Evolutionary conservation across 1,139 yeast species (phyloP).

Genomic region (Pichia sp.): DNA sequence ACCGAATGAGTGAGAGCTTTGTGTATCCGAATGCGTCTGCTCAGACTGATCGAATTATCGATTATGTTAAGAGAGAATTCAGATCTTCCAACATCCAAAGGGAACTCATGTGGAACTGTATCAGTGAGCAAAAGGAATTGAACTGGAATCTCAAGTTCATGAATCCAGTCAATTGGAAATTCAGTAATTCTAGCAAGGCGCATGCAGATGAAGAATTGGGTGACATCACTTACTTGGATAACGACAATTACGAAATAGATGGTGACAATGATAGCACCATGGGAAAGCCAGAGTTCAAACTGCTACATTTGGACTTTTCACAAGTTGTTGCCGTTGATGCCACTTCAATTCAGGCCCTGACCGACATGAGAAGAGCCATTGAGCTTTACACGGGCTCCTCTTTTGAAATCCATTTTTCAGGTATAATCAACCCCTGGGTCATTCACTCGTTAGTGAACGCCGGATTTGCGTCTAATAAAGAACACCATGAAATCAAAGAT

Average conservation of each 20-base stretch:
- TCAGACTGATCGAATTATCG: slow-evolving; percentile 63
- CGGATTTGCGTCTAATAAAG: slow-evolving; percentile 29
- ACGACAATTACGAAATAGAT: background rate
- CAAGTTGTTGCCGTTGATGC: slow-evolving; percentile 69
- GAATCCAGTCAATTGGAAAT: background rate
- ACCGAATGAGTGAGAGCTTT: slow-evolving; percentile 74
- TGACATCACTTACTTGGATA: background rate
- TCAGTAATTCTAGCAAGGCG: no score
- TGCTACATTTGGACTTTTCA: slow-evolving; percentile 74
- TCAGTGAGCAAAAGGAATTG: slow-evolving; percentile 2
- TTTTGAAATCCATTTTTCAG: slow-evolving; percentile 84
- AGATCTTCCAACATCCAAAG: slow-evolving; percentile 58
- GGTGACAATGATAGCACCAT: background rate
- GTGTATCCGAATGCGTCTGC: slow-evolving; percentile 74
- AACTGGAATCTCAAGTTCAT: slow-evolving; percentile 6
- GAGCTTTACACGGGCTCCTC: slow-evolving; percentile 71
- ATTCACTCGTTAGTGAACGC: slow-evolving; percentile 66
- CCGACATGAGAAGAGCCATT: slow-evolving; percentile 67
- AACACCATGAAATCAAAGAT: background rate
- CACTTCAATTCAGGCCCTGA: slow-evolving; percentile 69
- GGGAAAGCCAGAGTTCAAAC: slow-evolving; percentile 52
- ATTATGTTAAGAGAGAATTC: slow-evolving; percentile 56
- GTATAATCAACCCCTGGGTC: slow-evolving; percentile 80
- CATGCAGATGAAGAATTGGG: background rate
- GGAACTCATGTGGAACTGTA: slow-evolving; percentile 84